phyloP scores from a whole-genome alignment of 2,329 filamentous ascomycete species.

The Aspergillus persii region DNA sequence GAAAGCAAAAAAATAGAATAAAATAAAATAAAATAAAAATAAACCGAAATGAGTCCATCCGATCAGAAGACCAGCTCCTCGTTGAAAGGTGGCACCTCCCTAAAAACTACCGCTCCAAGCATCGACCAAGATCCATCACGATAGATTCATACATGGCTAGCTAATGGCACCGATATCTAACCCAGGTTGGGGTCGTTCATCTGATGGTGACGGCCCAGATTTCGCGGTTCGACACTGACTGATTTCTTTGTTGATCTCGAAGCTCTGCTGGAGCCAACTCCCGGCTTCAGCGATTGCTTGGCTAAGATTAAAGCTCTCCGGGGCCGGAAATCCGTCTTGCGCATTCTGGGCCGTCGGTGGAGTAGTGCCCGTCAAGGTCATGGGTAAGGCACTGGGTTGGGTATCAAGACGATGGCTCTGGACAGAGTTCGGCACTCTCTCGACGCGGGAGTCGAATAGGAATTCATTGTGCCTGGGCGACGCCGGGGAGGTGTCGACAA shows the following conservation, averaged over 20 bases:
- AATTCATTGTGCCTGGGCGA: background rate
- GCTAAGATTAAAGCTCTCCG: constrained; percentile 42
- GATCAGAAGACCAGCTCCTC: background rate
- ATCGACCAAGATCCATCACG: background rate
- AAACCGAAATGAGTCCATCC: background rate
- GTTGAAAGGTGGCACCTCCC: background rate
- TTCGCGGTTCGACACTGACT: constrained; percentile 15
- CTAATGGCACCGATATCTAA: constrained; percentile 10
- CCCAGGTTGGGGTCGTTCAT: constrained; percentile 5
- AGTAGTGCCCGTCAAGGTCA: constrained; percentile 34
- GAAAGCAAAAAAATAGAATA: background rate
- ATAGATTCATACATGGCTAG: background rate
- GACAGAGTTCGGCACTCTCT: constrained; percentile 9
- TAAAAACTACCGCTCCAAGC: background rate
- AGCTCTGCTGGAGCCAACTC: constrained; percentile 46
- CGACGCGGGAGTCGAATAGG: constrained; percentile 1
- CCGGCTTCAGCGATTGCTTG: constrained; percentile 47
- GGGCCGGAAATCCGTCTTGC: constrained; percentile 28
- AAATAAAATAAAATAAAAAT: background rate
- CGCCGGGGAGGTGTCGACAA: constrained; percentile 9
- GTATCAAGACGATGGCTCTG: constrained; percentile 5
- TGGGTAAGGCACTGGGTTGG: constrained; percentile 24
- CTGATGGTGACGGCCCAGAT: constrained; percentile 12
- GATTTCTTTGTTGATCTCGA: constrained; percentile 40
- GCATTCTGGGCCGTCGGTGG: constrained; percentile 35